Evolutionary conservation across 2,329 filamentous ascomycete genomes (phyloP).

Genomic region (Ceratocystis harringtonii): DNA sequence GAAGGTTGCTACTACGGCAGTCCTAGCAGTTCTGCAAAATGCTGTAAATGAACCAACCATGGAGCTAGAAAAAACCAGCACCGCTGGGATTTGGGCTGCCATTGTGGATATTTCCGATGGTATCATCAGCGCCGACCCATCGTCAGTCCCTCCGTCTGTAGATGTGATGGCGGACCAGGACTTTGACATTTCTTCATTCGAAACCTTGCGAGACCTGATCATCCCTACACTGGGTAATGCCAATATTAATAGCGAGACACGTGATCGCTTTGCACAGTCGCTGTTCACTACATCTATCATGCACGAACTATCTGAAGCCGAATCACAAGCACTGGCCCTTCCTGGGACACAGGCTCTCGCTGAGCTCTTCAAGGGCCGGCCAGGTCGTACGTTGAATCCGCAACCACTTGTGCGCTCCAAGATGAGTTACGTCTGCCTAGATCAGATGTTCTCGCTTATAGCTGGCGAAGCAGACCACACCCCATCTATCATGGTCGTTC

Average conservation of each 20-base stretch:
- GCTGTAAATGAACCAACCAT: conserved; percentile 40
- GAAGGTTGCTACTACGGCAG: conserved; percentile 61
- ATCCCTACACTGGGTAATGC: conserved; percentile 56
- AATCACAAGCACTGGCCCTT: conserved; percentile 32
- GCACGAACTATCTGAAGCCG: conserved; percentile 36
- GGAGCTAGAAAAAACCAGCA: conserved; percentile 29
- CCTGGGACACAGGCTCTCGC: conserved; percentile 19
- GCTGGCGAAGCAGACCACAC: conserved; percentile 31
- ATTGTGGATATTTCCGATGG: conserved; percentile 51
- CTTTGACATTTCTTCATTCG: conserved; percentile 68
- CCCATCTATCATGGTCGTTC: conserved; percentile 29
- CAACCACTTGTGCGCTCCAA: conserved; percentile 47
- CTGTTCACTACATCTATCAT: conserved; percentile 75
- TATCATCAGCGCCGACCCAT: conserved; percentile 47
- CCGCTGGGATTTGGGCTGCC: conserved; percentile 52
- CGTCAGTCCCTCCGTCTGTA: conserved; percentile 31
- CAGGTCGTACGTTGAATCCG: conserved; percentile 58
- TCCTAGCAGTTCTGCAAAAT: conserved; percentile 51
- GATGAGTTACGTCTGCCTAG: conserved; percentile 68
- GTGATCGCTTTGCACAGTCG: conserved; percentile 54
- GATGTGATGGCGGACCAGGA: conserved; percentile 45
- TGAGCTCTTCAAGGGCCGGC: conserved; percentile 47
- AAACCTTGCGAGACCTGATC: conserved; percentile 52
- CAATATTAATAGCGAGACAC: conserved; percentile 49
- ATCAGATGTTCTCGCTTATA: conserved; percentile 61